Conservation (phyloP, 2,329 filamentous ascomycete genomes). For the Myriosclerotinia duriaeana region DNA sequence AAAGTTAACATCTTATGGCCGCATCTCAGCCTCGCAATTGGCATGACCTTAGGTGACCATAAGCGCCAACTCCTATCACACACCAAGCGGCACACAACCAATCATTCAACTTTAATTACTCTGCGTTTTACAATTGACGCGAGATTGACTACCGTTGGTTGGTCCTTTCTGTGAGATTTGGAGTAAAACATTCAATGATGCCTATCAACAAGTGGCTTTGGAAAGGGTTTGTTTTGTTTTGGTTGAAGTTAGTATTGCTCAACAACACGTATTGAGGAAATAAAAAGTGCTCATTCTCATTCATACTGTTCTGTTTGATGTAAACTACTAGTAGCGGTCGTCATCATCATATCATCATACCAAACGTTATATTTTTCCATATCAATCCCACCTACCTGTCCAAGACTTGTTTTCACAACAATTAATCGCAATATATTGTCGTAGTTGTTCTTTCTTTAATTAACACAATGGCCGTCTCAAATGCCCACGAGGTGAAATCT, state of each 20-base stretch:
- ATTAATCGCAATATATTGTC: slow-evolving; percentile 3
- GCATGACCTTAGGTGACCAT: background rate
- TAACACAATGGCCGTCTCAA: slow-evolving; percentile 1
- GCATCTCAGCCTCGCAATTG: slow-evolving; percentile 13
- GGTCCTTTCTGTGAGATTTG: background rate
- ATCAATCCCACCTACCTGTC: background rate
- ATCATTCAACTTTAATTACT: background rate
- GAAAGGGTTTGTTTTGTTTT: slow-evolving; percentile 8
- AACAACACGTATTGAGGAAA: background rate
- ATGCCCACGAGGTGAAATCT: background rate
- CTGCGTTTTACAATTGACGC: background rate
- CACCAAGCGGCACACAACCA: background rate
- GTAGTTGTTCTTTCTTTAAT: background rate
- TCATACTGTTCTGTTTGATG: background rate
- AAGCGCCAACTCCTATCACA: slow-evolving; percentile 1
- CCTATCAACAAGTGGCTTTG: background rate
- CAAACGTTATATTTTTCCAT: background rate
- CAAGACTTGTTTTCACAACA: slow-evolving; percentile 1
- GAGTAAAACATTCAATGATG: background rate
- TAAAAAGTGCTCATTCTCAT: slow-evolving; percentile 6
- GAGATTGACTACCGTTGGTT: background rate
- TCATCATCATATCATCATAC: background rate
- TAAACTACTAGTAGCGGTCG: background rate
- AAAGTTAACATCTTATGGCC: background rate
- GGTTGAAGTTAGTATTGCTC: background rate